Conservation (phyloP, 75 land plant genomes). For the Larix kaempferi region DNA sequence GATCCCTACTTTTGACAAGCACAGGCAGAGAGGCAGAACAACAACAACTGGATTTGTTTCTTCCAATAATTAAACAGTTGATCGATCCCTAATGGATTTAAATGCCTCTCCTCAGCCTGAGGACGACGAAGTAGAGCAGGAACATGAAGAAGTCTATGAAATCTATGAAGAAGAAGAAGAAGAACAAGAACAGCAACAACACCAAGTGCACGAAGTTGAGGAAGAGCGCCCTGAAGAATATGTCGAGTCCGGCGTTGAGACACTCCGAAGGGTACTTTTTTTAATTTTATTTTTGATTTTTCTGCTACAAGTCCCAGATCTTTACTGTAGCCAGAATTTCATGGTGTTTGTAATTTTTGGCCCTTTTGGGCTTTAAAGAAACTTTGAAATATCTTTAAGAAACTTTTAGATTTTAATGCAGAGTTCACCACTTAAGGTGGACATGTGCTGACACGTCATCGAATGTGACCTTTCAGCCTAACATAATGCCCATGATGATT, state of each 20-base stretch:
- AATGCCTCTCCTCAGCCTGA: slow-evolving; percentile 70
- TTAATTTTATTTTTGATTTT: background rate
- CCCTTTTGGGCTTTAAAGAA: background rate
- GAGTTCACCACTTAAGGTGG: too few relatives aligned
- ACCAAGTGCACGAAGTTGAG: background rate
- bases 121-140: slow-evolving; percentile 49
- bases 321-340: background rate
- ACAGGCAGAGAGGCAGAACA: too few relatives aligned
- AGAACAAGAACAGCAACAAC: slow-evolving; percentile 20
- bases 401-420: background rate
- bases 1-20: too few relatives aligned
- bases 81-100: slow-evolving; percentile 45
- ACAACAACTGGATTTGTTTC: too few relatives aligned
- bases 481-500: too few relatives aligned
- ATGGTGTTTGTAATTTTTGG: background rate
- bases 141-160: slow-evolving; percentile 4
- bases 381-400: background rate
- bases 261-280: slow-evolving; percentile 46
- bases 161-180: slow-evolving; percentile 20
- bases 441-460: too few relatives aligned
- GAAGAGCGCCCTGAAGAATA: slow-evolving; percentile 10
- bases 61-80: background rate
- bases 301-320: background rate
- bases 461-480: too few relatives aligned
- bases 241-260: slow-evolving; percentile 54